Evolutionary conservation across 2,329 filamentous ascomycete species (phyloP).

Genomic region (Metarhizium album): DNA sequence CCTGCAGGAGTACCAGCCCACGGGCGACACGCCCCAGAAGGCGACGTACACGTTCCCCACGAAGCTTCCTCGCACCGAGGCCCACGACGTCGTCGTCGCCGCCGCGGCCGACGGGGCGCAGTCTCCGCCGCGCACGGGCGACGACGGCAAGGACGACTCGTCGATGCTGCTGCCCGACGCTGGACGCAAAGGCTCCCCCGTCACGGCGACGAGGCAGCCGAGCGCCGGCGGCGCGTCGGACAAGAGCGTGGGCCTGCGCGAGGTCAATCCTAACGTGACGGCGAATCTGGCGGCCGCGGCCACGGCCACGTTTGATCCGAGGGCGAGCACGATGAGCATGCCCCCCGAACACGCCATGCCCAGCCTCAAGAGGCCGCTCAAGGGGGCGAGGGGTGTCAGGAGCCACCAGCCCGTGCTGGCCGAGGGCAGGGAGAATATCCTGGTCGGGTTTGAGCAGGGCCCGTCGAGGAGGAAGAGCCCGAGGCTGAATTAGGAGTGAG

Average conservation of each 20-base stretch:
- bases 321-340: conserved; percentile 30
- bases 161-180: conserved; percentile 22
- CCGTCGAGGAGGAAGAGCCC: conserved; percentile 44
- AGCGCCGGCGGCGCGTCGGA: conserved; percentile 16
- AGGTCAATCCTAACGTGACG: conserved; percentile 43
- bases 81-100: conserved; percentile 34
- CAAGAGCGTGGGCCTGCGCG: conserved; percentile 36
- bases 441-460: conserved; percentile 34
- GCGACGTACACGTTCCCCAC: conserved; percentile 71
- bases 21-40: conserved; percentile 79
- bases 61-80: conserved; percentile 61
- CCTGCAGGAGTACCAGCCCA: conserved; percentile 72
- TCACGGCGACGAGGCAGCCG: conserved; percentile 4
- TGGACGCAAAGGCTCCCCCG: conserved; percentile 18
- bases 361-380: conserved; percentile 33
- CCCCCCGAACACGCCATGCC: conserved; percentile 34
- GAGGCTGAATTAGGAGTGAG: conserved; percentile 26
- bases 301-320: conserved; percentile 31
- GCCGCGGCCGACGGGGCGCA: conserved; percentile 26
- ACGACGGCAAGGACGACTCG: conserved; percentile 16
- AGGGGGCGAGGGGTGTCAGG: conserved; percentile 24
- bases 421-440: conserved; percentile 43
- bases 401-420: conserved; percentile 17
- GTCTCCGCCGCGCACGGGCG: not conserved
- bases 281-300: conserved; percentile 27